Evolutionary conservation across 1,284 basidiomycete genomes (phyloP).

Genomic region (Caloboletus firmus): DNA sequence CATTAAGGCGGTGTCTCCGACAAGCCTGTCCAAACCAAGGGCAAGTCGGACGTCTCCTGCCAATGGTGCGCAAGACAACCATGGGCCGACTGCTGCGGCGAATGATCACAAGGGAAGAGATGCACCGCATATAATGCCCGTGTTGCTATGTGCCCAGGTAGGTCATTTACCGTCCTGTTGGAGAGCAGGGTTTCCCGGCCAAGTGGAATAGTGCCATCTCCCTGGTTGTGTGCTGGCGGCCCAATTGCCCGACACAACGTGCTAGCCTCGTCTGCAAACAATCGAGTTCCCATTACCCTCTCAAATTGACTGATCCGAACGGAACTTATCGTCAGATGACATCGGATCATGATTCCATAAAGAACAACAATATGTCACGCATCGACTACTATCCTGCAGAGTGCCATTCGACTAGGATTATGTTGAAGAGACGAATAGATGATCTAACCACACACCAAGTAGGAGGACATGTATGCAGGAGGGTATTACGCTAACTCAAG

Average conservation of each 20-base stretch:
- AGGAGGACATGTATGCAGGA: constrained; percentile 21
- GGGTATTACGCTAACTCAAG: constrained; percentile 34
- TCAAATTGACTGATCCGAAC: background rate
- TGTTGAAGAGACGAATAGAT: constrained; percentile 10
- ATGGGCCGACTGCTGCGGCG: background rate
- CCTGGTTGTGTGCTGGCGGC: too few species aligned
- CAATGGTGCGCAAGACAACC: background rate
- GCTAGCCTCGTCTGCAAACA: background rate
- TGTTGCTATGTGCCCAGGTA: background rate
- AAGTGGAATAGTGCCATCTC: background rate
- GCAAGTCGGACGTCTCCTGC: background rate
- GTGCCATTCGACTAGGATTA: background rate
- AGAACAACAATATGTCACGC: background rate
- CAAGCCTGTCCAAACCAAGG: background rate
- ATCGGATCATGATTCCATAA: background rate
- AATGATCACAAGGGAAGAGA: background rate
- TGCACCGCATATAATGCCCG: background rate
- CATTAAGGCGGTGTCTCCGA: background rate
- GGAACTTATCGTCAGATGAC: too few species aligned
- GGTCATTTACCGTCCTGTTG: background rate
- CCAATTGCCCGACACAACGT: background rate
- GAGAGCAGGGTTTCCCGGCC: background rate
- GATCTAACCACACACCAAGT: constrained; percentile 18
- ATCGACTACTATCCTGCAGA: background rate
- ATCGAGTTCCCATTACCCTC: background rate